Base-by-base conservation (phyloP, 768 basidiomycete genomes). In the Nevesoporus exiguus region DNA sequence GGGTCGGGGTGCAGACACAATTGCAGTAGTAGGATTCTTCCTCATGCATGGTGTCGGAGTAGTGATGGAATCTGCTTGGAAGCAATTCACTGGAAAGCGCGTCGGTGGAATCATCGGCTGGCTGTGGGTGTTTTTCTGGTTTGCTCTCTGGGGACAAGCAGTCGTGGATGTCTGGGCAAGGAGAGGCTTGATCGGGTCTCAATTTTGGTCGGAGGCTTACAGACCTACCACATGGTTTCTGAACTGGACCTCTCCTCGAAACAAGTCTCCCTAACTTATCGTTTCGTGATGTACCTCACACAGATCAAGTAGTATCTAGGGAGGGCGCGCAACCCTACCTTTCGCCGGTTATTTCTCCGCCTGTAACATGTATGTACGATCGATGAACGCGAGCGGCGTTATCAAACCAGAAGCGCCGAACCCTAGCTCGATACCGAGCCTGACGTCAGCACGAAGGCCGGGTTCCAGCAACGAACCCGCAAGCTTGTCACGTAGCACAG, bases 21-120 rank as follows among this genome's bases (percentile, higher is more conserved):
- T 52, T 7, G 49, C 52, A 8, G 69, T 82, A 7, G 66, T 70
- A 1, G 79, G 77, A 2, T 85, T 80, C 64, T 88, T 86, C 63
- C 37, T 86, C 43, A 65, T 82, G 63, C 82, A 79, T 57, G 84
- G 78, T 11, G 60, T 82, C 1, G 83, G 82, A 2, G 58, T 81
- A 8, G 47, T 79, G 2, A 41, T 82, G 30, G 86, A 88, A 65
- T 60, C 67, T 21, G 49, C 64, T 9, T 87, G 76, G 77, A 76
- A 70, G 57, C 59, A 53, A 2, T 43, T 62, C 2, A 80, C 77
- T 0, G 79, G 83, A n/a, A 62, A 54, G 40, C 72, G 72, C 36
- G 79, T 83, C 6, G 65, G 68, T 37, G 87, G 85, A 4, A 48
- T 71, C 50, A 4, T 63, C 0, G 85, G 86, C 4, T 71, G 74